Conservation (phyloP, 257 asterid genomes). For the Solanum bukasovii region DNA sequence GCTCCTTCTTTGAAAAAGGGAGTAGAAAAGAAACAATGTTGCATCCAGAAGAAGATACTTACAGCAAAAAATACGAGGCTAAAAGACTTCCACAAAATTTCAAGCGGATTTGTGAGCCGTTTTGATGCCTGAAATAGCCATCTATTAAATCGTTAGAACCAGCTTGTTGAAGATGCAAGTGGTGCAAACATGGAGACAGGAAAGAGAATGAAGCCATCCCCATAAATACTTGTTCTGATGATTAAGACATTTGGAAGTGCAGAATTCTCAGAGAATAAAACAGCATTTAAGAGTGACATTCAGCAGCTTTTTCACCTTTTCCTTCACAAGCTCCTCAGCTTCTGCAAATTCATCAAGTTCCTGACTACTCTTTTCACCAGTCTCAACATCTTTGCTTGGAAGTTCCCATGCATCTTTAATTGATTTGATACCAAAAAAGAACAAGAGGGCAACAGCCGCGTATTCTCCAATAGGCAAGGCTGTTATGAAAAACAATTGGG, state of each 20-base stretch:
- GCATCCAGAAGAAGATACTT: constrained; percentile 24
- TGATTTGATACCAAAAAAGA: constrained; percentile 93
- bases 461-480: constrained; percentile 95
- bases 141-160: not conserved
- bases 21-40: not conserved
- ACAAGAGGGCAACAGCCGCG: constrained; percentile 80
- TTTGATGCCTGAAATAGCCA: constrained; percentile 43
- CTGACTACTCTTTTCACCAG: constrained; percentile 38
- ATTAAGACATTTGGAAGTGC: not conserved
- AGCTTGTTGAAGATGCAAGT: not conserved
- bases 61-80: constrained; percentile 95
- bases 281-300: not conserved
- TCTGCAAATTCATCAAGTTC: constrained; percentile 79
- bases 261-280: not conserved
- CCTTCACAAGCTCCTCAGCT: constrained; percentile 97
- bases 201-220: not conserved
- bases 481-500: constrained; percentile 11
- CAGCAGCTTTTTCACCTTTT: constrained; percentile 37
- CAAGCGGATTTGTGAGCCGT: constrained; percentile 71
- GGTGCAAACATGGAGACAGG: not conserved
- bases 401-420: constrained; percentile 96
- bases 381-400: constrained; percentile 48
- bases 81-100: constrained; percentile 86
- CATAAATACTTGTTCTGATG: not conserved
- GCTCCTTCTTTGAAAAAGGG: not conserved